phyloP scores from a whole-genome alignment of 1,284 basidiomycete species.

The Tremellales sp. region DNA sequence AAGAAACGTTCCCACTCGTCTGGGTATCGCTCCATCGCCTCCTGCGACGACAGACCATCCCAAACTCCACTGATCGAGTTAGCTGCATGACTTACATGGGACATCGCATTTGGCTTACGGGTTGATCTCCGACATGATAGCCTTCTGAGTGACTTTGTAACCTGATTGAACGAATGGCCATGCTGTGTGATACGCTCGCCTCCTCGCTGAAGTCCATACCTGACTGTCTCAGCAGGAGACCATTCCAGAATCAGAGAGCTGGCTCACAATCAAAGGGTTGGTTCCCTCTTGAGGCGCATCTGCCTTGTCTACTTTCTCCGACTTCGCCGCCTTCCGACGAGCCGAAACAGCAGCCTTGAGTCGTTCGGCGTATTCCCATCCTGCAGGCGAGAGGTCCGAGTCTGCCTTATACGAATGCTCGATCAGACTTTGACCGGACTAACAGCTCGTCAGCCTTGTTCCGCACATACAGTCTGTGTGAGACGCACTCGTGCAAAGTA shows the following conservation, averaged over 20 bases:
- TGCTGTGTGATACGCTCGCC: constrained; percentile 89
- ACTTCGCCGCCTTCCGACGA: constrained; percentile 55
- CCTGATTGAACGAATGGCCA: constrained; percentile 78
- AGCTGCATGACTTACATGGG: not conserved
- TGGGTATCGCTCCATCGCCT: constrained; percentile 84
- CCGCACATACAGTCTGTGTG: not conserved
- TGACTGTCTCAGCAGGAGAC: constrained; percentile 36
- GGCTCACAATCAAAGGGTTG: constrained; percentile 67
- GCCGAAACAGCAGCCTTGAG: constrained; percentile 81
- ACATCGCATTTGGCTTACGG: constrained; percentile 53
- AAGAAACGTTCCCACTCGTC: constrained; percentile 91
- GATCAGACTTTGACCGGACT: constrained; percentile 90
- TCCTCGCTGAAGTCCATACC: constrained; percentile 95
- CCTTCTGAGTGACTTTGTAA: constrained; percentile 83
- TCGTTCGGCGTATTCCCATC: constrained; percentile 88
- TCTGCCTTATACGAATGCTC: constrained; percentile 99
- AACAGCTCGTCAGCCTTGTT: not conserved
- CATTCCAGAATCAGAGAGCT: not conserved
- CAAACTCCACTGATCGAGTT: constrained; percentile 61
- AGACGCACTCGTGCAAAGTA: constrained; percentile 80
- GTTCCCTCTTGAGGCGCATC: constrained; percentile 52
- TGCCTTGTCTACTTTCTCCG: constrained; percentile 52
- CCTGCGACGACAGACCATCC: constrained; percentile 88
- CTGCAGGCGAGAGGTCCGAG: constrained; percentile 88
- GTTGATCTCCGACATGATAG: constrained; percentile 96